Evolutionary conservation across 371 early-diverging fungal genomes (phyloP), one percentile per base, ranked within the genome.

Genomic region (Syncephalastrum racemosum): DNA sequence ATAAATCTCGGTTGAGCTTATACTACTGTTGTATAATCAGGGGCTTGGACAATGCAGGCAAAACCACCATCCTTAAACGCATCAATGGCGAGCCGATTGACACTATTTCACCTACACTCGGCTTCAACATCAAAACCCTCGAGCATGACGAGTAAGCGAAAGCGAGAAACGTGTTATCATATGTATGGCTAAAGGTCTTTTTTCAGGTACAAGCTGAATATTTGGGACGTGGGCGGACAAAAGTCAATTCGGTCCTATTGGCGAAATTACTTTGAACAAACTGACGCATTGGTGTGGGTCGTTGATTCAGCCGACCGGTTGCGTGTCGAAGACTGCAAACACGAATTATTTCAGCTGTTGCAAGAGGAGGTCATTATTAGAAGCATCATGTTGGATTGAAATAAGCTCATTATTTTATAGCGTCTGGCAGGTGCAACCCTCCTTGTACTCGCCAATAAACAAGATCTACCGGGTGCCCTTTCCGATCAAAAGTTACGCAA

Each of bases 31-130:
- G 19, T 24, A 14, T 22, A 20, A 42, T 56, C 43, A 90, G 89
- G 13, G 99, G 99, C 0, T 83, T 98, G 15, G 99, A 99, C 79
- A 99, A 99, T 82, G 98, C 99, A 1, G 99, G 99, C 63, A 99
- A 99, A 64, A 99, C 99, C 0, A 98, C 99, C 18, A 94, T 99
- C 58, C 76, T 99, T 31, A 95, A 97, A 64, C 84, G 92, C 4
- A 87, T 98, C 66, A 94, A 93, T 70, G 95, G 95, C 24, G 93
- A 95, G 61, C 85, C 87, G 52, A 93, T 93, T 53, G 85, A 85
- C 63, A 87, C 88, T n/a, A 92, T 99, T 46, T 91, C 98, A n/a
- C 99, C 99, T 12, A 99, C 99, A 0, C 81, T 99, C 19, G 98
- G 99, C 0, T 96, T 97, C 66, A 94, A 95, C 66, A 97, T 98